Base-by-base conservation (phyloP, 2,329 filamentous ascomycete species). In the Fusarium abutilonis region DNA sequence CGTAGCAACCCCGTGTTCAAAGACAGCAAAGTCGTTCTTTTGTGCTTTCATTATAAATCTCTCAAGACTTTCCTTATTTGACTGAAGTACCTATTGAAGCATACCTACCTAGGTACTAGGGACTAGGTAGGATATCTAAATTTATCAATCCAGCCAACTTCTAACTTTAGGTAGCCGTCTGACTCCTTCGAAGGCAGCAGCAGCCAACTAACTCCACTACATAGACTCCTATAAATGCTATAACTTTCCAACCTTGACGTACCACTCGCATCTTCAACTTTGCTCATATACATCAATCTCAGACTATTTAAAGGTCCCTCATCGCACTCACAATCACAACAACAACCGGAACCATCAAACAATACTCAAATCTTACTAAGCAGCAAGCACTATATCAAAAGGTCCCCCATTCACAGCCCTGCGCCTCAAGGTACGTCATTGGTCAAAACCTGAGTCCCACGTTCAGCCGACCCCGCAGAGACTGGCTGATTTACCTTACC, bases 391-490 rank as follows among this genome's bases (percentile, higher is more conserved):
- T 19, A 19, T 19, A 19, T 41, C 14, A 46, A 46, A 61, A 51
- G 46, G 51, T 62, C 52, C 40, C 45, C 19, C 26, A 56, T 42
- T 42, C 56, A 46, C 52, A 65, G 61, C 60, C 61, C 56, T 64
- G 60, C 17, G 47, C 40, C 40, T 42, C 34, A 40, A 66, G 49
- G 62, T 65, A 65, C 44, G 53, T 61, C 32, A 44, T 53, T 67
- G 50, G 54, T 52, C 40, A 29, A 31, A 53, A 45, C n/a, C 51
- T 41, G 39, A 52, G 59, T 4, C 58, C 53, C 56, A 64, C 56
- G 50, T 54, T 69, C 61, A 62, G 51, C 56, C 59, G 56, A 70
- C 64, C 68, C 68, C 68, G 68, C 68, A 70, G 66, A 59, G 34
- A 55, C 66, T 69, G 55, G 50, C 9, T 29, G 28, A 13, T 31